These are phyloP conservation scores for Exophiala calicioides DNA, from an alignment of 2,329 filamentous ascomycete genomes.

Conservation along the genomic window DNA sequence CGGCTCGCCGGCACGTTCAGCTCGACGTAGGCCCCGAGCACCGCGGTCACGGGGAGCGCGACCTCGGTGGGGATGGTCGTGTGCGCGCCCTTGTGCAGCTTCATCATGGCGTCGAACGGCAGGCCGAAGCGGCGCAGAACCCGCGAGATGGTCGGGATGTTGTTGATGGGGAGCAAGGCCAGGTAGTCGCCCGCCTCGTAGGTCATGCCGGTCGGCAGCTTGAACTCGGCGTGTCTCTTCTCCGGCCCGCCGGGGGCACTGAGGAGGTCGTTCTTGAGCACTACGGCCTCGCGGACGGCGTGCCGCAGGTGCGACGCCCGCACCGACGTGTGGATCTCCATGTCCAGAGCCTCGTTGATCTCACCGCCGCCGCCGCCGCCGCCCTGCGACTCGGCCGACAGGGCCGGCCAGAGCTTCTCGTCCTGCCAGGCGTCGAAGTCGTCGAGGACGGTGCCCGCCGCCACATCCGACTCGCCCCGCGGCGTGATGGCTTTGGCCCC, in stretches of 20 bases:
- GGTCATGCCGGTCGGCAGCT: constrained; percentile 64
- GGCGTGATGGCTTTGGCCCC: constrained; percentile 54
- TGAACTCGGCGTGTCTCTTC: constrained; percentile 68
- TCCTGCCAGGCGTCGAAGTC: constrained; percentile 71
- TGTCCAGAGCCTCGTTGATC: constrained; percentile 44
- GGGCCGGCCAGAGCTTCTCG: constrained; percentile 52
- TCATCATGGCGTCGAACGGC: constrained; percentile 68
- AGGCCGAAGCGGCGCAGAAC: constrained; percentile 66
- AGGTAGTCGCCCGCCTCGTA: constrained; percentile 78
- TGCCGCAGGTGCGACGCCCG: constrained; percentile 62
- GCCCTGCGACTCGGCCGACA: constrained; percentile 45
- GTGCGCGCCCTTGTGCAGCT: constrained; percentile 56
- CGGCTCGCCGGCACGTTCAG: constrained; percentile 71
- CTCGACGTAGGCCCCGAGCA: constrained; percentile 72
- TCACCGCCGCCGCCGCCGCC: constrained; percentile 18
- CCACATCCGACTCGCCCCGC: constrained; percentile 56
- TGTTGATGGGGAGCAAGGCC: constrained; percentile 71
- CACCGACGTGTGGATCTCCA: constrained; percentile 55
- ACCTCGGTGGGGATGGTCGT: constrained; percentile 57
- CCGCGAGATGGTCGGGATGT: constrained; percentile 60
- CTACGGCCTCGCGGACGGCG: constrained; percentile 63
- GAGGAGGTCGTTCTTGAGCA: constrained; percentile 56
- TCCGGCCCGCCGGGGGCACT: constrained; percentile 53
- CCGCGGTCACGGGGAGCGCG: constrained; percentile 61
- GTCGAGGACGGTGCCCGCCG: constrained; percentile 65